Conservation (phyloP, 306 rosid species). For the Vicia sativa region DNA sequence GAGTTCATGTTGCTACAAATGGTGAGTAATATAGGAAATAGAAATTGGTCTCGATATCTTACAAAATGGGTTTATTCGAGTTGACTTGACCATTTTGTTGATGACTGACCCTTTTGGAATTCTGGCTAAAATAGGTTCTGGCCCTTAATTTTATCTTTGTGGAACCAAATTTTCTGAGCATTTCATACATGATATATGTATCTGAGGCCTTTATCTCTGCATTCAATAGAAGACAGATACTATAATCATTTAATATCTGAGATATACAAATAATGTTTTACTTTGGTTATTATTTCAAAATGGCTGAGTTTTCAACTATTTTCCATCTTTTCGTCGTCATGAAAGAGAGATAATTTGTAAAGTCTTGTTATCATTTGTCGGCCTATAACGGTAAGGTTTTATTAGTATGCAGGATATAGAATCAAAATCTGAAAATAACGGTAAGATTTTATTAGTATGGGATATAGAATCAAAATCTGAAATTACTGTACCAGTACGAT, state of each 20-base stretch:
- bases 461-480: background rate
- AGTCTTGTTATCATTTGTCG: background rate
- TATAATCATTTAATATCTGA: background rate
- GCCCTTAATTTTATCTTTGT: slow-evolving; percentile 10
- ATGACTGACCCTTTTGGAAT: slow-evolving; percentile 41
- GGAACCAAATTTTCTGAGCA: slow-evolving; percentile 26
- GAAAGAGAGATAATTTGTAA: background rate
- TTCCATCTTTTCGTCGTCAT: background rate
- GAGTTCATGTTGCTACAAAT: slow-evolving; percentile 40
- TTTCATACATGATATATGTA: slow-evolving; percentile 14
- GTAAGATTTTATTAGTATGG: background rate
- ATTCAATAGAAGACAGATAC: slow-evolving; percentile 5
- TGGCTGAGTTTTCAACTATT: background rate
- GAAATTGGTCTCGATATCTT: slow-evolving; percentile 38
- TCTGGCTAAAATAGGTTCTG: slow-evolving; percentile 11
- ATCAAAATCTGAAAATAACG: background rate
- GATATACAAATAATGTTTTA: slow-evolving; percentile 10
- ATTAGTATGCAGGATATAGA: background rate
- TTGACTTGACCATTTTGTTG: slow-evolving; percentile 43
- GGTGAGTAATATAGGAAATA: slow-evolving; percentile 40
- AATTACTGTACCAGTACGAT: no score
- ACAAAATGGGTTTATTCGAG: slow-evolving; percentile 37
- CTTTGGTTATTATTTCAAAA: background rate
- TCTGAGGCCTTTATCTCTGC: slow-evolving; percentile 29
- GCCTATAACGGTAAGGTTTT: background rate